Evolutionary conservation across 2,329 filamentous ascomycete species (phyloP), one percentile per base, ranked within the genome.

Genomic region (Penicillium psychrosexuale): DNA sequence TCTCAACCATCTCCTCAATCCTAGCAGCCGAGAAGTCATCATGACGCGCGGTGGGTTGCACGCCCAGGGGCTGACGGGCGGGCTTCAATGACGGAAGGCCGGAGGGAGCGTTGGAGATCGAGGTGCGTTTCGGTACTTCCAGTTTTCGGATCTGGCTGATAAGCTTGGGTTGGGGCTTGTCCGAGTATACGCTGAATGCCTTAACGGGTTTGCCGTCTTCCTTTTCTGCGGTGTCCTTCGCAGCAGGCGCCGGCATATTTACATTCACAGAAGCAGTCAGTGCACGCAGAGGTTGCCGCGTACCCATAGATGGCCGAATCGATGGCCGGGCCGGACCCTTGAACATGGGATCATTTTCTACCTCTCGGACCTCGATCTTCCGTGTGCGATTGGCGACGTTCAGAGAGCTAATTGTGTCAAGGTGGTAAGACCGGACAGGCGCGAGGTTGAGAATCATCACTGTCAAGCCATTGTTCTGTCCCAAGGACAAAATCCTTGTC

Each of bases 381-480:
- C 97, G 97, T 24, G 93, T 95, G 11, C 93, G 84, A 48, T 94
- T 97, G 67, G 92, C 94, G 67, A 97, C 94, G 69, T 96, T 97
- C 50, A 97, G 78, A 59, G 92, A 96, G 74, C 90, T 96, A 6
- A 97, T 80, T 0, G 93, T 97, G 70, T 97, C 93, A 37, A 96
- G 82, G 68, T 97, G 93, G 69, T 96, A 97, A 64, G 90, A 91
- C 59, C 90, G 85, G n/a, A 95, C 82, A 0, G 94, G 92, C 0
- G 93, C 90, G 3, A 97, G 82, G 68, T 97, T 97, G 36, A 97
- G 80, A 55, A 97, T 94, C 94, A 97, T 97, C 68, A 97, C 84
- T 0, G 92, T 97, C 62, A 96, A 85, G 47, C 94, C 93, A 61
- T 96, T 91, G 76, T 97, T 97, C 76, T 97, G 93, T 3, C 93